Evolutionary conservation across 2,329 filamentous ascomycete genomes (phyloP).

Genomic region (Paraconiothyrium sp.): DNA sequence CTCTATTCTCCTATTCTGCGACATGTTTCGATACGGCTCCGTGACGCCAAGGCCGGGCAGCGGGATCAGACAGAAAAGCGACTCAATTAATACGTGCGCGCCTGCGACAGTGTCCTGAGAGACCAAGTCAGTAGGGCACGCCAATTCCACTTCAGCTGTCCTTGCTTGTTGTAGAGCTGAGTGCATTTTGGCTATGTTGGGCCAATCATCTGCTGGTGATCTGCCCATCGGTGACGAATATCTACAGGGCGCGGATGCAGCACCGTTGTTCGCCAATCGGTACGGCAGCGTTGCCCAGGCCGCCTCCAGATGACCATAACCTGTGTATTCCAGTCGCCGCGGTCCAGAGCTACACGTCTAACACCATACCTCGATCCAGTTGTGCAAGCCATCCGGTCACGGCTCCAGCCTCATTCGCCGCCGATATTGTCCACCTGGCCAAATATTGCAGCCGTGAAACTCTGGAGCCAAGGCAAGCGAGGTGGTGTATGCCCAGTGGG

Average conservation of each 20-base stretch:
- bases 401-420: constrained; percentile 27
- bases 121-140: constrained; percentile 32
- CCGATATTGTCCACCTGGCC: constrained; percentile 33
- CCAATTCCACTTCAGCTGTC: constrained; percentile 25
- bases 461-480: constrained; percentile 28
- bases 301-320: constrained; percentile 20
- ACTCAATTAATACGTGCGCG: constrained; percentile 46
- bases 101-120: constrained; percentile 33
- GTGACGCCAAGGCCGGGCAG: constrained; percentile 37
- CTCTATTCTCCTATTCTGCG: constrained; percentile 16
- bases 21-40: constrained; percentile 27
- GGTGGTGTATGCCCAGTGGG: constrained; percentile 27
- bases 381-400: constrained; percentile 23
- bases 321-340: constrained; percentile 17
- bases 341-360: constrained; percentile 23
- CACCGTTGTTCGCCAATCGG: constrained; percentile 44
- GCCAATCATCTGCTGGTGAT: constrained; percentile 48
- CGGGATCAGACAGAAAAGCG: constrained; percentile 45
- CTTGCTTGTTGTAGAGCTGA: constrained; percentile 11
- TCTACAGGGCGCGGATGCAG: constrained; percentile 38
- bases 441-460: constrained; percentile 34
- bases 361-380: constrained; percentile 24
- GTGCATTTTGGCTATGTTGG: constrained; percentile 24
- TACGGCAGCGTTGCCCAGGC: constrained; percentile 21
- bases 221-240: constrained; percentile 40